Conservation (phyloP, 768 basidiomycete species). For the Tylopilus subfusipes region DNA sequence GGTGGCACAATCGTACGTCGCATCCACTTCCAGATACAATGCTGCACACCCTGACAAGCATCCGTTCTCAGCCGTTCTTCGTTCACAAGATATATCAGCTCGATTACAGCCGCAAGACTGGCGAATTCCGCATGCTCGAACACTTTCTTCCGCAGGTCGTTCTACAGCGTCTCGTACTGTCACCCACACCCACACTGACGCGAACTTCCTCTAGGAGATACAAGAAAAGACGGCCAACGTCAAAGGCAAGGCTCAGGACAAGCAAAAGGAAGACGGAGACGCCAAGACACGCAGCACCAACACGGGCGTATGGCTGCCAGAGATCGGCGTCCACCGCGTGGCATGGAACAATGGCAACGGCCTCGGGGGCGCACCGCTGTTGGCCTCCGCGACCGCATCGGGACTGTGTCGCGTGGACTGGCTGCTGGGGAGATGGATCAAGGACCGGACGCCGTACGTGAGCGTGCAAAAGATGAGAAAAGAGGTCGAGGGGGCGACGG, state of each 20-base stretch:
- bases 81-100: slow-evolving; percentile 80
- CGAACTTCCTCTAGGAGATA: slow-evolving; percentile 41
- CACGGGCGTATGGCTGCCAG: slow-evolving; percentile 73
- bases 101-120: slow-evolving; percentile 75
- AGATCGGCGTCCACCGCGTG: slow-evolving; percentile 75
- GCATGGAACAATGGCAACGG: slow-evolving; percentile 81
- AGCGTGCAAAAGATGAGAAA: slow-evolving; percentile 58
- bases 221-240: slow-evolving; percentile 32
- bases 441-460: slow-evolving; percentile 62
- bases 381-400: slow-evolving; percentile 79
- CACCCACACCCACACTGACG: not conserved
- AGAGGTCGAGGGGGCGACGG: slow-evolving; percentile 46
- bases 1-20: slow-evolving; percentile 67
- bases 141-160: slow-evolving; percentile 70
- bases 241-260: slow-evolving; percentile 33
- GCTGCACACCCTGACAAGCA: not conserved
- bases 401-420: slow-evolving; percentile 87
- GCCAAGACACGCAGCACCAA: slow-evolving; percentile 28
- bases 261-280: slow-evolving; percentile 23
- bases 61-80: slow-evolving; percentile 58
- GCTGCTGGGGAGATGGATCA: slow-evolving; percentile 71
- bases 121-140: slow-evolving; percentile 86
- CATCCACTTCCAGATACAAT: not conserved
- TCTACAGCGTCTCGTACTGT: not conserved
- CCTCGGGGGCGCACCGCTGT: slow-evolving; percentile 49